Conservation (phyloP, 257 asterid species). For the Solanum rostratum region DNA sequence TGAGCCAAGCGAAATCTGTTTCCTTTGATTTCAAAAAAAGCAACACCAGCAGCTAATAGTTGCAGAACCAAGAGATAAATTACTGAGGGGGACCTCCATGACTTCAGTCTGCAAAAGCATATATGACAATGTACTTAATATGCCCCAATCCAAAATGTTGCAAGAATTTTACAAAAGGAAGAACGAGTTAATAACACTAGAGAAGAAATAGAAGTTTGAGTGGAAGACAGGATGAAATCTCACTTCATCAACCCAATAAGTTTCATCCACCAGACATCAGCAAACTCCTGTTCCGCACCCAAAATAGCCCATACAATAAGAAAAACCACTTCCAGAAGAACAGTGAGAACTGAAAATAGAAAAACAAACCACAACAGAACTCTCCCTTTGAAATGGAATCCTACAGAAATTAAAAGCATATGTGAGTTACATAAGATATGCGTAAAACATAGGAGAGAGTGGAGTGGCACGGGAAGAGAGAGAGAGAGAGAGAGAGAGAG, state of each 20-base stretch:
- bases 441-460: neutral
- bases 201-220: neutral
- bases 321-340: slow-evolving; percentile 42
- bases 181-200: neutral
- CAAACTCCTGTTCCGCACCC: slow-evolving; percentile 34
- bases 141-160: neutral
- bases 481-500: neutral
- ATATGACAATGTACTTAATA: neutral
- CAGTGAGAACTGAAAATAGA: slow-evolving; percentile 33
- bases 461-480: neutral
- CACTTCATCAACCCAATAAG: slow-evolving; percentile 67
- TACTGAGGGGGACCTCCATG: slow-evolving; percentile 56
- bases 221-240: slow-evolving; percentile 8
- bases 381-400: slow-evolving; percentile 51
- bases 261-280: slow-evolving; percentile 67
- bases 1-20: slow-evolving; percentile 33
- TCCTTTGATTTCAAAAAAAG: slow-evolving; percentile 50
- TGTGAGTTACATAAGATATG: neutral
- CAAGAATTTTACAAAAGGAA: neutral
- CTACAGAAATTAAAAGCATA: slow-evolving; percentile 24
- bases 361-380: slow-evolving; percentile 55
- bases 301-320: slow-evolving; percentile 30
- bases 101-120: slow-evolving; percentile 48
- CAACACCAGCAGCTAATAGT: slow-evolving; percentile 39
- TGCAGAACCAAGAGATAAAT: slow-evolving; percentile 42